Percentiles rank a stretch among this genome's conserved stretches.
These are phyloP conservation scores for Microcera coccophila DNA, from an alignment of 2,329 filamentous ascomycete genomes.

Conservation along the genomic window DNA sequence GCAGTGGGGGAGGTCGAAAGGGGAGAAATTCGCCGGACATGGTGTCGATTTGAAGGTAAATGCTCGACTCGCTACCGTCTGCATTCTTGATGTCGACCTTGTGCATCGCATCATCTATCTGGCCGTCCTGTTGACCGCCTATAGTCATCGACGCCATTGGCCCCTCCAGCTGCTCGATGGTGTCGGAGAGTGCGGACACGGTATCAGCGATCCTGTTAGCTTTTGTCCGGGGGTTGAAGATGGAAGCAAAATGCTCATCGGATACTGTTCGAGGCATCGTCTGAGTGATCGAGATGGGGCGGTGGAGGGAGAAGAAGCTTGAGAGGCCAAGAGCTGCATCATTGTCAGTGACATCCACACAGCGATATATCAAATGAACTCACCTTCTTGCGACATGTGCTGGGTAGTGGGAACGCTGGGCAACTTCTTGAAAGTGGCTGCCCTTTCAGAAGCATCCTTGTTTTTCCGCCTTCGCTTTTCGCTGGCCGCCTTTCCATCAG, in stretches of 20 bases:
- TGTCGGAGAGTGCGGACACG: conserved; percentile 61
- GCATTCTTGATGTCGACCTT: conserved; percentile 53
- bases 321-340: conserved; percentile 75
- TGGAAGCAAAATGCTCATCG: conserved; percentile 73
- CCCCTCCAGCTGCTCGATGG: conserved; percentile 57
- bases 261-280: conserved; percentile 71
- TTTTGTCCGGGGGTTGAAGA: conserved; percentile 63
- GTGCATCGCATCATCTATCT: conserved; percentile 44
- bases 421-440: conserved; percentile 52
- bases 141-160: conserved; percentile 54
- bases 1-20: conserved; percentile 80
- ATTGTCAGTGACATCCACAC: conserved; percentile 14
- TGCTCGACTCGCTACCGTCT: conserved; percentile 53
- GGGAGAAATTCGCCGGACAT: conserved; percentile 70
- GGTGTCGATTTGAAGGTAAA: conserved; percentile 64
- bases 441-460: conserved; percentile 46
- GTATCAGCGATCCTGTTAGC: conserved; percentile 55
- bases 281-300: conserved; percentile 84
- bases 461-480: conserved; percentile 58
- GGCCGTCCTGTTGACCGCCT: conserved; percentile 39
- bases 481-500: conserved; percentile 41
- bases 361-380: conserved; percentile 16
- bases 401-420: conserved; percentile 73
- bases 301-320: conserved; percentile 92
- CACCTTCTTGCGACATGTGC: conserved; percentile 66